Conservation (phyloP, 306 rosid genomes). For the Castanea mollissima region DNA sequence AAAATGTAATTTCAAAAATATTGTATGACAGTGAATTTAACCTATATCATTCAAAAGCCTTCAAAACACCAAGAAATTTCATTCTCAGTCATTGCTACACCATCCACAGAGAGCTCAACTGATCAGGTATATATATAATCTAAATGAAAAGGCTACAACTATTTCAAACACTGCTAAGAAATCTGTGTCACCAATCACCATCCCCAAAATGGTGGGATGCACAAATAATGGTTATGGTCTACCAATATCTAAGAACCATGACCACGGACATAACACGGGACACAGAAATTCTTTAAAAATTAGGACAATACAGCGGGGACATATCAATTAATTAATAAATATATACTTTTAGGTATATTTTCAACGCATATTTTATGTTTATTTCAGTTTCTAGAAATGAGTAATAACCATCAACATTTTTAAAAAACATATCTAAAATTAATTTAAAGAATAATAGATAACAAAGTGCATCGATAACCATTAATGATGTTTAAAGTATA, state of each 20-base stretch:
- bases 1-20: background rate
- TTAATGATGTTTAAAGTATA: too few relatives aligned
- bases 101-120: background rate
- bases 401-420: too few relatives aligned
- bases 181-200: background rate
- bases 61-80: background rate
- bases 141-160: background rate
- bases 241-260: background rate
- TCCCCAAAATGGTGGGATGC: background rate
- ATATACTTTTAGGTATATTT: too few relatives aligned
- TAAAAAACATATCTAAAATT: too few relatives aligned
- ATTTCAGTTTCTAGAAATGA: too few relatives aligned
- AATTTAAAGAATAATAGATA: too few relatives aligned
- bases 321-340: too few relatives aligned
- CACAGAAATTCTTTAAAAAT: too few relatives aligned
- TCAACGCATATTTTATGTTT: too few relatives aligned
- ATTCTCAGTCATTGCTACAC: constrained; percentile 1
- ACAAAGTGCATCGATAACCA: too few relatives aligned
- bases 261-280: too few relatives aligned
- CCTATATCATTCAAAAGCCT: background rate
- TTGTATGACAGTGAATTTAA: background rate
- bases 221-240: background rate
- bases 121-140: background rate
- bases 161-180: background rate
- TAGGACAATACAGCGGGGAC: background rate